A percentile compares a stretch with the other conserved stretches of the same genome.
phyloP scores from a whole-genome alignment of 345 rosid genomes.

The Geranium rotundifolium region DNA sequence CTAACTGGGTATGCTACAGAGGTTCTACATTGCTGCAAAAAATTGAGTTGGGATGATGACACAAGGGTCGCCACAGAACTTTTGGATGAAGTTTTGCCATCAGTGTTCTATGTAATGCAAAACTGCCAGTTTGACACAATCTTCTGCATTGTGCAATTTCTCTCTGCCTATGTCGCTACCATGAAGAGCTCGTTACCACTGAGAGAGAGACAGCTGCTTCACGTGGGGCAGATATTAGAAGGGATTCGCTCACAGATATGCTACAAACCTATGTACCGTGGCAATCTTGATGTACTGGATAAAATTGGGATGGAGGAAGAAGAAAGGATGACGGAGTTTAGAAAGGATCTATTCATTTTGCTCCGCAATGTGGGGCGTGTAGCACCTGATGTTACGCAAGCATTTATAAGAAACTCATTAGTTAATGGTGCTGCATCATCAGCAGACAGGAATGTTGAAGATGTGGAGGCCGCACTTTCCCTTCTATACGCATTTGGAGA shows the following conservation, averaged over 20 bases:
- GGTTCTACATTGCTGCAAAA: conserved; percentile 69
- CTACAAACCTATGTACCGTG: conserved; percentile 59
- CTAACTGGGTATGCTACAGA: conserved; percentile 77
- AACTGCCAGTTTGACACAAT: conserved; percentile 62
- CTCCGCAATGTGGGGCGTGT: conserved; percentile 70
- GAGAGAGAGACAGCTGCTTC: conserved; percentile 60
- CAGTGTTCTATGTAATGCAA: conserved; percentile 61
- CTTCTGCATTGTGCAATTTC: conserved; percentile 63
- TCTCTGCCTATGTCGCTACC: conserved; percentile 62
- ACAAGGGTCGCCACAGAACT: conserved; percentile 46
- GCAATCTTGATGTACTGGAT: conserved; percentile 61
- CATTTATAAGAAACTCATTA: conserved; percentile 65
- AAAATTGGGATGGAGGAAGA: conserved; percentile 88
- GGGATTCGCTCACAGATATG: conserved; percentile 62
- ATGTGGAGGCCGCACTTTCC: conserved; percentile 93
- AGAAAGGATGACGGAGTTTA: conserved; percentile 69
- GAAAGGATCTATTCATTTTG: conserved; percentile 77
- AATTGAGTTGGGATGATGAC: conserved; percentile 49
- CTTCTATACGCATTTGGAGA: conserved; percentile 86
- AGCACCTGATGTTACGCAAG: conserved; percentile 74
- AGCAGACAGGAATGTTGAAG: conserved; percentile 63
- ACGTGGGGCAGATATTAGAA: conserved; percentile 66
- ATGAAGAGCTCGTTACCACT: conserved; percentile 62
- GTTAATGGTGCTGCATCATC: conserved; percentile 47
- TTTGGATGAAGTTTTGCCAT: conserved; percentile 77